Evolutionary conservation across 192 early-diverging fungal species (phyloP), one percentile per base, ranked within the genome.

Genomic region (Coemansia sp.): DNA sequence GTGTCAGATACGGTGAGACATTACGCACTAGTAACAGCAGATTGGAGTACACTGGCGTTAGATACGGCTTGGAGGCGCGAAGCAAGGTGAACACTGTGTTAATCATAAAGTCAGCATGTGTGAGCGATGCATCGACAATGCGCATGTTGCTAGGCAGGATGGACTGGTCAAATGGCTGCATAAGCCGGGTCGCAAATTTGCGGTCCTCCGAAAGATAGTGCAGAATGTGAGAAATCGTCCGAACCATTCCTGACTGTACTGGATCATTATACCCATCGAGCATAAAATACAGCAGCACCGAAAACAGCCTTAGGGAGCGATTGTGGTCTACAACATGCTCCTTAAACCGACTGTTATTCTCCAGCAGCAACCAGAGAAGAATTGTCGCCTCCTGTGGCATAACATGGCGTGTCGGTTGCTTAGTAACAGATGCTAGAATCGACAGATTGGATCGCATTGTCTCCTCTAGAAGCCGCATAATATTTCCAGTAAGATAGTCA

Each of bases 281-380:
- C 77, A 80, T 80, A 68, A 84, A 77, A 59, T 74, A 78, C 44
- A 69, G 49, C 22, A 80, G 65, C 62, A 74, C 62, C 38, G 72
- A 55, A 27, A 83, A 76, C 25, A 74, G 67, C 57, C 56, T 62
- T 18, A 84, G 61, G 51, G 65, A 66, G 50, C 63, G 66, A 52
- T 81, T 75, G 62, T 82, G 72, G 51, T 73, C 70, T n/a, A 79
- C 70, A 38, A 83, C 56, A 44, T 80, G 74, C 49, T 73, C 72
- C 49, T 61, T 64, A 18, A 80, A 71, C 31, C 58, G 68, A 57
- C 84, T 82, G 70, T 97, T 97, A 52, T 83, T 72, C 50, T 94
- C 91, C 25, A 95, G 64, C 9, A 94, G 70, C 62, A 88, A 84
- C 95, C 95, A 97, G 49, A 92, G 88, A 23, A 95, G 67, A 85